Percentiles rank a stretch among this genome's conserved stretches.
These are phyloP conservation scores for Neospora caninum DNA, from an alignment of 169 alveolate species.

Conservation along the genomic window DNA sequence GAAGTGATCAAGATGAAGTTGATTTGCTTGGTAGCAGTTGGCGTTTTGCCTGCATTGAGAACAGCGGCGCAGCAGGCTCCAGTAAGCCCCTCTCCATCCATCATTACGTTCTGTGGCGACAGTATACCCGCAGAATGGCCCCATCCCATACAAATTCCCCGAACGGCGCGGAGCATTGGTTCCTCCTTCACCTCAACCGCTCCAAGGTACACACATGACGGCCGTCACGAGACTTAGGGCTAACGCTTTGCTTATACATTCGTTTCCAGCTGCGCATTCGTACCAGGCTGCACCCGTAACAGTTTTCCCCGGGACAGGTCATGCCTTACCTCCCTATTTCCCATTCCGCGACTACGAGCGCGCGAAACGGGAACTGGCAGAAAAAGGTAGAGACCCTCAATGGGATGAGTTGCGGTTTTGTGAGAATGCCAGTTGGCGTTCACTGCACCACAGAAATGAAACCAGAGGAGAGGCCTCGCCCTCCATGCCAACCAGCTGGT, in stretches of 20 bases:
- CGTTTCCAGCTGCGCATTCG: background rate
- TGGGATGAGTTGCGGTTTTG: background rate
- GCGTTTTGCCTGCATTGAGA: background rate
- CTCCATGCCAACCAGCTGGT: slow-evolving; percentile 16
- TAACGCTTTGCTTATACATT: no score
- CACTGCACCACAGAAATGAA: background rate
- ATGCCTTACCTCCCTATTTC: background rate
- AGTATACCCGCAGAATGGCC: background rate
- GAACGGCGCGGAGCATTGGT: background rate
- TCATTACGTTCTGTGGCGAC: background rate
- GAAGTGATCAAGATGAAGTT: background rate
- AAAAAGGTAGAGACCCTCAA: background rate
- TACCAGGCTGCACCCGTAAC: background rate
- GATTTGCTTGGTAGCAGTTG: background rate
- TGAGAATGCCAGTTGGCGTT: background rate
- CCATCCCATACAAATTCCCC: background rate
- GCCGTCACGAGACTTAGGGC: no score
- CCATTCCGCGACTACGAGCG: background rate
- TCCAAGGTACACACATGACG: background rate
- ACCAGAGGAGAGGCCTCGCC: slow-evolving; percentile 3
- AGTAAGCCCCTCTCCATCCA: background rate
- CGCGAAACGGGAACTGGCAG: background rate
- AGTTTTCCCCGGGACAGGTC: background rate
- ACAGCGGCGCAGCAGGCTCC: slow-evolving; percentile 17
- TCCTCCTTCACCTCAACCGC: background rate